These are phyloP conservation scores for Karstenula rhodostoma DNA, from an alignment of 2,329 filamentous ascomycete species.

Conservation along the genomic window DNA sequence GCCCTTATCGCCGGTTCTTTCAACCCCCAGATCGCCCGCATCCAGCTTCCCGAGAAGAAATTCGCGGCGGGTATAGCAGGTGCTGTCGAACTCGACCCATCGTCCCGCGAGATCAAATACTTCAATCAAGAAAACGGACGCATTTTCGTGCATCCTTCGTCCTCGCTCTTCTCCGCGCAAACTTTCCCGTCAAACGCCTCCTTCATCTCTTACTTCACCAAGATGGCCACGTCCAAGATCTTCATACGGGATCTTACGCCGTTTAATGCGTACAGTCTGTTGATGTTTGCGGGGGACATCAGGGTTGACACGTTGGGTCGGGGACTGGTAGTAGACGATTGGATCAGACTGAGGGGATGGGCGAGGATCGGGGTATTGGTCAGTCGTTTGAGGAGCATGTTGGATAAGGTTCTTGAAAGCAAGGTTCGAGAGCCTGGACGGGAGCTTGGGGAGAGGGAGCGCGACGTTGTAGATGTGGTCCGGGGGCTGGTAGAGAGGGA, in stretches of 20 bases:
- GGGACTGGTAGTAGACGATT: constrained; percentile 89
- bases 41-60: constrained; percentile 95
- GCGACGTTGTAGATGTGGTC: constrained; percentile 77
- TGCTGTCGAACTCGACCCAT: constrained; percentile 90
- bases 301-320: constrained; percentile 86
- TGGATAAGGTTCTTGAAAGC: constrained; percentile 82
- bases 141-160: constrained; percentile 92
- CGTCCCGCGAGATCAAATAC: constrained; percentile 91
- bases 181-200: constrained; percentile 76
- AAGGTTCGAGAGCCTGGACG: constrained; percentile 79
- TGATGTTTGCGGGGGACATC: constrained; percentile 87
- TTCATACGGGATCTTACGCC: constrained; percentile 93
- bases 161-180: constrained; percentile 84
- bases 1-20: constrained; percentile 61
- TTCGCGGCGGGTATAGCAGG: constrained; percentile 87
- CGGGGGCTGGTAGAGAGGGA: constrained; percentile 86
- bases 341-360: constrained; percentile 88
- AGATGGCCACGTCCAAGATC: constrained; percentile 90
- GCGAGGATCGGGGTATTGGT: constrained; percentile 92
- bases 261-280: constrained; percentile 86
- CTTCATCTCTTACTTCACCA: constrained; percentile 89
- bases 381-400: constrained; percentile 80
- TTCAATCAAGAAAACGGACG: constrained; percentile 68
- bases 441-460: constrained; percentile 58
- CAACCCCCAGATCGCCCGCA: constrained; percentile 85